Conservation (phyloP, 2,329 filamentous ascomycete genomes). For the Chrysoporthe puriensis region DNA sequence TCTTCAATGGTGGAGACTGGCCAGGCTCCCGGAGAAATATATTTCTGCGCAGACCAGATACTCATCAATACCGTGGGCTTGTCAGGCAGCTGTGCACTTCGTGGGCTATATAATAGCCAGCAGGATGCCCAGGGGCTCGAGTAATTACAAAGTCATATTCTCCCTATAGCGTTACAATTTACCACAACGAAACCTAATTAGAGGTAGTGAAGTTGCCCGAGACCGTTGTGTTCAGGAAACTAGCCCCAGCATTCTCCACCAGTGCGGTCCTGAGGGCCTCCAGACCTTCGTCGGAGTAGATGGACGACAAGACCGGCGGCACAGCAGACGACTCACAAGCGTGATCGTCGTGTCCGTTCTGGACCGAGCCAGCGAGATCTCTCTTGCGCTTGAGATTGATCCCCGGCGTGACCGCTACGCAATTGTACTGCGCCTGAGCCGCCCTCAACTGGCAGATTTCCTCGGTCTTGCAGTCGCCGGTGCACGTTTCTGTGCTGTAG, state of each 20-base stretch:
- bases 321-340: slow-evolving; percentile 22
- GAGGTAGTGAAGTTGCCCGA: slow-evolving; percentile 7
- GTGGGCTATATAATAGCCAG: too few relatives aligned
- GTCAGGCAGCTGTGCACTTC: background rate
- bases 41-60: background rate
- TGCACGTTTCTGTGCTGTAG: slow-evolving; percentile 39
- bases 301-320: slow-evolving; percentile 21
- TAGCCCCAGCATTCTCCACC: slow-evolving; percentile 12
- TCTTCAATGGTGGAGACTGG: too few relatives aligned
- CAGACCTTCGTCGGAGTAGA: slow-evolving; percentile 21
- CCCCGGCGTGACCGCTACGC: slow-evolving; percentile 29
- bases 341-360: slow-evolving; percentile 11
- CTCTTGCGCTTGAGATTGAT: slow-evolving; percentile 22
- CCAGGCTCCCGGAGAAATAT: background rate
- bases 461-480: slow-evolving; percentile 38
- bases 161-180: background rate
- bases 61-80: background rate
- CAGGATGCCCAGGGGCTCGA: too few relatives aligned
- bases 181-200: background rate
- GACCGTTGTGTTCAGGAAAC: slow-evolving; percentile 24
- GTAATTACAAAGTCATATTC: background rate
- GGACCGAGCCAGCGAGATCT: background rate
- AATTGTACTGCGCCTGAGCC: slow-evolving; percentile 44
- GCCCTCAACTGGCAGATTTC: slow-evolving; percentile 44
- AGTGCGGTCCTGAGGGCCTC: slow-evolving; percentile 10